Evolutionary conservation across 2,329 filamentous ascomycete species (phyloP).

Genomic region (Meredithiella fracta): DNA sequence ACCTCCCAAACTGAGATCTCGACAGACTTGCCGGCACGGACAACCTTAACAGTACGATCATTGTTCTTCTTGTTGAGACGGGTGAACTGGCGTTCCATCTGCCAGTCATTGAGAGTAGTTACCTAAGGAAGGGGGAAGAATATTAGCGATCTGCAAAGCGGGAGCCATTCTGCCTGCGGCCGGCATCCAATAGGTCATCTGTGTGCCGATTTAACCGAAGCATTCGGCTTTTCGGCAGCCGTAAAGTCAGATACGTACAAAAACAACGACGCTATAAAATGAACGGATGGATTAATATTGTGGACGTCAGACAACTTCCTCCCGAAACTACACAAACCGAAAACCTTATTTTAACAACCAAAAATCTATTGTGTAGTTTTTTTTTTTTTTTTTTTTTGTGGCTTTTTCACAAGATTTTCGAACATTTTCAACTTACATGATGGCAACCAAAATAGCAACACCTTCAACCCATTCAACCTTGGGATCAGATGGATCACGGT

Average conservation of each 20-base stretch:
- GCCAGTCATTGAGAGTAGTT: conserved; percentile 43
- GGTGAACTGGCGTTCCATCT: conserved; percentile 50
- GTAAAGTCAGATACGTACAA: conserved; percentile 12
- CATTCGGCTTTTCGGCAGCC: neutral
- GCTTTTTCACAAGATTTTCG: too few species aligned
- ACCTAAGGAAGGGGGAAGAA: conserved; percentile 10
- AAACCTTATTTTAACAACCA: conserved; percentile 27
- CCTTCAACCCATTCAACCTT: conserved; percentile 20
- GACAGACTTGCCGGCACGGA: conserved; percentile 47
- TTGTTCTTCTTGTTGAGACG: conserved; percentile 46
- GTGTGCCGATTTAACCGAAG: neutral
- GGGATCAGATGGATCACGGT: conserved; percentile 19
- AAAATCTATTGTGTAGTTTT: neutral
- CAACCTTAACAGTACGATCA: conserved; percentile 47
- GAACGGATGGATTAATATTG: conserved; percentile 1
- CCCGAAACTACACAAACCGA: neutral
- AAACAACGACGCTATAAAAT: conserved; percentile 14
- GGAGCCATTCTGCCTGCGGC: too few species aligned
- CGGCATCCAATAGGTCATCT: neutral
- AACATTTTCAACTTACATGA: conserved; percentile 16
- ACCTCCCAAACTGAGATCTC: conserved; percentile 51
- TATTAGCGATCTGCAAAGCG: conserved; percentile 6
- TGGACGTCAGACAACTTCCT: conserved; percentile 1
- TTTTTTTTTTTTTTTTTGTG: neutral
- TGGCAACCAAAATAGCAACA: conserved; percentile 16